A percentile compares a stretch with the other conserved stretches of the same genome.
These are phyloP conservation scores for Candida pini DNA, from an alignment of 805 yeast species.

Conservation along the genomic window DNA sequence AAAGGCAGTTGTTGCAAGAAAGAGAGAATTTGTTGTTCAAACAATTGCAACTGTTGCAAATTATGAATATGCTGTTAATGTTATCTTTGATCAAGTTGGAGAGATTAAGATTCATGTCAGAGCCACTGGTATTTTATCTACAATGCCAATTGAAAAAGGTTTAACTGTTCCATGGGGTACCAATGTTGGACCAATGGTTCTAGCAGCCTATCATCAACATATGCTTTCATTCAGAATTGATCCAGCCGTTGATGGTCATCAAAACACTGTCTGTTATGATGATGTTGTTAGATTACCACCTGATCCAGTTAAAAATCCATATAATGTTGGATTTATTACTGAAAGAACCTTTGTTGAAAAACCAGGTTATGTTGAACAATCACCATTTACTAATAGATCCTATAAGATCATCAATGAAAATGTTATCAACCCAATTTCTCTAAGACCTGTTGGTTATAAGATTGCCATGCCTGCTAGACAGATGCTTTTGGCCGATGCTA, in stretches of 20 bases:
- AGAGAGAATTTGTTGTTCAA: constrained; percentile 75
- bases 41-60: constrained; percentile 81
- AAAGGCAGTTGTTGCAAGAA: constrained; percentile 64
- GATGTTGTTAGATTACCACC: constrained; percentile 60
- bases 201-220: constrained; percentile 85
- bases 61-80: constrained; percentile 72
- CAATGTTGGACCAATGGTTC: constrained; percentile 69
- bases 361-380: constrained; percentile 67
- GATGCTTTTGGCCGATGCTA: constrained; percentile 62
- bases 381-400: constrained; percentile 71
- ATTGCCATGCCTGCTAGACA: constrained; percentile 70
- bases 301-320: constrained; percentile 51
- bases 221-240: constrained; percentile 74
- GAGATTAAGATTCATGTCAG: constrained; percentile 71
- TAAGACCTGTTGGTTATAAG: constrained; percentile 73
- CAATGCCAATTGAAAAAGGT: constrained; percentile 75
- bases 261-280: constrained; percentile 67
- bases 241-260: constrained; percentile 77
- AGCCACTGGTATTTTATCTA: constrained; percentile 83
- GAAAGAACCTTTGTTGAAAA: constrained; percentile 62
- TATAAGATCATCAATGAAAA: constrained; percentile 73
- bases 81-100: constrained; percentile 73
- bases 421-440: constrained; percentile 61
- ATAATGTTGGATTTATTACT: constrained; percentile 63
- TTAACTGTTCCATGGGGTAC: constrained; percentile 70